Evolutionary conservation across 1,139 yeast species (phyloP).

Genomic region (Zygoascus hellenicus): DNA sequence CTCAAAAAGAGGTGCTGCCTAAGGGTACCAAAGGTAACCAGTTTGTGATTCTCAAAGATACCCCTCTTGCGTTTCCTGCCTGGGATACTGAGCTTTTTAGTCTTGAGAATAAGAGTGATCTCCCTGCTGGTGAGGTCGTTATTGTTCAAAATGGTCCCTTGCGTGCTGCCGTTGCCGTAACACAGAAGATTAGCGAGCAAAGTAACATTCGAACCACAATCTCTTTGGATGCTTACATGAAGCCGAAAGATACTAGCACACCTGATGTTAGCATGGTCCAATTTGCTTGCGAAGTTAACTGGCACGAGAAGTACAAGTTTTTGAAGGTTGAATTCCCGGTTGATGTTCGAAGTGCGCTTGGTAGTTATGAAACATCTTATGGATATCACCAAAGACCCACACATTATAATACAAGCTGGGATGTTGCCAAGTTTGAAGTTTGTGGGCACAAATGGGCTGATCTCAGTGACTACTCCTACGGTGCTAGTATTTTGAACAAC

Average conservation of each 20-base stretch:
- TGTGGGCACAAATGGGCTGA: slow-evolving; percentile 94
- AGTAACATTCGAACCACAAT: slow-evolving; percentile 64
- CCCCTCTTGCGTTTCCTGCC: slow-evolving; percentile 87
- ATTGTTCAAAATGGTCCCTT: slow-evolving; percentile 52
- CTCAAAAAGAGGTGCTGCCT: slow-evolving; percentile 65
- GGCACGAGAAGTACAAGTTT: slow-evolving; percentile 87
- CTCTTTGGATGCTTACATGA: slow-evolving; percentile 55
- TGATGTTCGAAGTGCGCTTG: slow-evolving; percentile 65
- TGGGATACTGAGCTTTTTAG: slow-evolving; percentile 96
- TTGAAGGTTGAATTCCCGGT: slow-evolving; percentile 94
- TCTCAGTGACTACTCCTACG: slow-evolving; percentile 76
- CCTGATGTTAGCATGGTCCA: slow-evolving; percentile 38
- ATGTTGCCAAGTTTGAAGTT: slow-evolving; percentile 91
- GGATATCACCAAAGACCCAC: slow-evolving; percentile 90
- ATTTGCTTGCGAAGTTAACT: slow-evolving; percentile 65
- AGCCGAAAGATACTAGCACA: slow-evolving; percentile 26
- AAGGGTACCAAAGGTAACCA: slow-evolving; percentile 63
- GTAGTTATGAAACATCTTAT: slow-evolving; percentile 88
- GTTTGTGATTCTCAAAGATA: slow-evolving; percentile 75
- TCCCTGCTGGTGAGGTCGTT: slow-evolving; percentile 40
- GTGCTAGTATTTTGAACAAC: slow-evolving; percentile 81
- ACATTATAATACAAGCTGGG: slow-evolving; percentile 93
- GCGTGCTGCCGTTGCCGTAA: slow-evolving; percentile 53
- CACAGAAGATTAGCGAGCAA: slow-evolving; percentile 49
- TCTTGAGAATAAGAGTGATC: slow-evolving; percentile 56